Base-by-base conservation (phyloP, 805 yeast species). In the Candida lessepsii region DNA sequence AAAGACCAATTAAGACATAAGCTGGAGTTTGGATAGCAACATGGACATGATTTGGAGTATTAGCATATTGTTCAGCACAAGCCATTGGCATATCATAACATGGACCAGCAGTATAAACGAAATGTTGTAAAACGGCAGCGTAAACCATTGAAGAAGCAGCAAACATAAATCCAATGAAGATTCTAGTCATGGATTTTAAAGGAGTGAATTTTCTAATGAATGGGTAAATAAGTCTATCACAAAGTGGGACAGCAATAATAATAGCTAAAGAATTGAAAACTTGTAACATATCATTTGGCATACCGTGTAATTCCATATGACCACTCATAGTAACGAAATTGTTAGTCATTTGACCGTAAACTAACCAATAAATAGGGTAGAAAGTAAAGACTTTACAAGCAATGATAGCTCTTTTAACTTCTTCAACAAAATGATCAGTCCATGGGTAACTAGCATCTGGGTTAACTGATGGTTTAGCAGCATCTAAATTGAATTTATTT, bases 211-310 rank as follows among this genome's bases (percentile, higher is more conserved):
- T 59, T 54, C 73, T 59, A 46, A 68, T 60, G 53, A 65, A 64
- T 27, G 73, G 74, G 48, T 67, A 85, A 10, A 82, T 42, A n/a
- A 70, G 51, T 44, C 71, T 61, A 59, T 85, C 87, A 61, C 74
- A 73, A 50, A 85, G 69, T 43, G 95, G 95, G 48, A 86, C 82
- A 60, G 83, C 80, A n/a, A 86, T 67, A 50, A 86, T 82, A 51
- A 86, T 75, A 28, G 87, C 81, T 51, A 86, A 66, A 20, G 93
- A 84, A 61, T 86, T 83, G 51, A 86, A 75, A 55, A 80, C 83
- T 62, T 80, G 83, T 68, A 85, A 75, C 52, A 85, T 70, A 70
- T 85, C 95, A 57, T 86, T 86, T 49, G 95, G 93, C 51, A 85
- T 71, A 29, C 86, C 85, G 58, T 85, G 88, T 40, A 76, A 67